Percentiles rank a stretch among this genome's conserved stretches.
These are phyloP conservation scores for Thinopyrum elongatum DNA, from an alignment of 176 grass and related monocot species.

Conservation along the genomic window DNA sequence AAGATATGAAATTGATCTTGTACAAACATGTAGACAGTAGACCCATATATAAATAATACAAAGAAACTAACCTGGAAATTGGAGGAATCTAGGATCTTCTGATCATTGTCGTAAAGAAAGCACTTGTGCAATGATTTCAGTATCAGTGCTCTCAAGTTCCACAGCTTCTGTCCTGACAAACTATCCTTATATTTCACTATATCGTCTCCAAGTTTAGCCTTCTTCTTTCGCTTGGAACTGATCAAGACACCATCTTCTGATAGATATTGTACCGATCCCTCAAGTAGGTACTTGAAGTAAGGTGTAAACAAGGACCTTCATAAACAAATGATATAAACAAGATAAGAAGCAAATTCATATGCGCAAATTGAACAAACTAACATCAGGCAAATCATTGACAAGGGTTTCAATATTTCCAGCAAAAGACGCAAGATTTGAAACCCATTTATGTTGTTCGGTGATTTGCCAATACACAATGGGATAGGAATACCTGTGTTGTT, in stretches of 20 bases:
- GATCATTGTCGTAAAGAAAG: conserved; percentile 84
- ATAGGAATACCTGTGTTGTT: conserved; percentile 70
- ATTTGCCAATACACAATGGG: neutral
- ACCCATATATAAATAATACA: neutral
- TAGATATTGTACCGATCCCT: conserved; percentile 67
- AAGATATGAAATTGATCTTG: neutral
- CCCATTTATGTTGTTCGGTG: neutral
- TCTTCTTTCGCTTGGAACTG: conserved; percentile 68
- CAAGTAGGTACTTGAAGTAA: conserved; percentile 92
- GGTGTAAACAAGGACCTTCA: conserved; percentile 88
- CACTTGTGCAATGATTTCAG: conserved; percentile 84
- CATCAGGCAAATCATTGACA: neutral
- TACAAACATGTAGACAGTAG: neutral
- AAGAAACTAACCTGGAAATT: conserved; percentile 64
- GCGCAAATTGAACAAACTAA: neutral
- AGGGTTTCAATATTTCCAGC: neutral
- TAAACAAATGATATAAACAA: conserved; percentile 27
- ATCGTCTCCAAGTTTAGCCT: conserved; percentile 50
- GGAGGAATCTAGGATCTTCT: conserved; percentile 72
- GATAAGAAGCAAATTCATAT: neutral
- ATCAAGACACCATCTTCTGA: conserved; percentile 46
- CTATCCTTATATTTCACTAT: conserved; percentile 51
- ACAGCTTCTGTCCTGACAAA: conserved; percentile 44
- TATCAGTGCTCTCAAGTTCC: conserved; percentile 78
- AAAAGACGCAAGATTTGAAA: neutral